Evolutionary conservation across 805 yeast genomes (phyloP).

Genomic region (Wickerhamiella azyma): DNA sequence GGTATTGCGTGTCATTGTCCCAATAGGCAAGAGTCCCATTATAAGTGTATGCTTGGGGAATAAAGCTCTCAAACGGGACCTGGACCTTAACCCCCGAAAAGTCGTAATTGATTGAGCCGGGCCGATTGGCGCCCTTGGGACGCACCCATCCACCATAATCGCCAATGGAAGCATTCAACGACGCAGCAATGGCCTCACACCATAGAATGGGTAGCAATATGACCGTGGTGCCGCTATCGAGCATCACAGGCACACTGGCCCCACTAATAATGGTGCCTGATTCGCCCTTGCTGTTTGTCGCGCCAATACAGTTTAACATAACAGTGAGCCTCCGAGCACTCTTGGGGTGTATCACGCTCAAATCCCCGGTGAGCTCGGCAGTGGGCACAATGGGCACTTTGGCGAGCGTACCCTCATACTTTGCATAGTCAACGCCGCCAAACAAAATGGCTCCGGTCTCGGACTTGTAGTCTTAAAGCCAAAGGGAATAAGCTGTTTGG

Average conservation of each 20-base stretch:
- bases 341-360: not conserved
- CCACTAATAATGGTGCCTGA: not conserved
- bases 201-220: constrained; percentile 32
- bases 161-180: constrained; percentile 2
- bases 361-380: not conserved
- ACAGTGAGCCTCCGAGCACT: constrained; percentile 12
- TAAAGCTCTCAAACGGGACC: constrained; percentile 4
- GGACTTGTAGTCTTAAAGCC: constrained; percentile 21
- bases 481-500: too few relatives aligned
- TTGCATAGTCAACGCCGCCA: constrained; percentile 29
- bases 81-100: constrained; percentile 14
- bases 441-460: constrained; percentile 26
- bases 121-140: not conserved
- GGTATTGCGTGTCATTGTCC: not conserved
- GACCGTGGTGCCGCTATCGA: constrained; percentile 44
- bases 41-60: not conserved
- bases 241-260: constrained; percentile 13
- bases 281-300: not conserved
- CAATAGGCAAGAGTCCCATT: not conserved
- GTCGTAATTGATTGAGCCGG: not conserved
- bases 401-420: constrained; percentile 25
- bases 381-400: constrained; percentile 17
- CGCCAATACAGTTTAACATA: constrained; percentile 13
- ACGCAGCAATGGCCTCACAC: constrained; percentile 8
- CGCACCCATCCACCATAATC: too few relatives aligned